These are phyloP conservation scores for Tolypocladium ovalisporum DNA, from an alignment of 2,329 filamentous ascomycete species.

Conservation along the genomic window DNA sequence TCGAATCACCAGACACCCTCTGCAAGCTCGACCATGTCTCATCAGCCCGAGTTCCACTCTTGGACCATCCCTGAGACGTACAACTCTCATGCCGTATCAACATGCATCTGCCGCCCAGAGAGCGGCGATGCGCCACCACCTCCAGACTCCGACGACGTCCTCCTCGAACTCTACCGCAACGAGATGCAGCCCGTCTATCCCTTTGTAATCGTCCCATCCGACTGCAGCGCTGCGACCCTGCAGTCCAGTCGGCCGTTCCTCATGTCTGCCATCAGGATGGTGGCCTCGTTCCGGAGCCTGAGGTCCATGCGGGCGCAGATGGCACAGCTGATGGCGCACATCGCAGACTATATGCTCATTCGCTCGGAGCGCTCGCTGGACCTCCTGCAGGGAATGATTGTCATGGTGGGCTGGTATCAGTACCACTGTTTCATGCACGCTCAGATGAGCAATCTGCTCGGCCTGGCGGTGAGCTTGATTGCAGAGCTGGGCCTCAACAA, in stretches of 20 bases:
- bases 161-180: slow-evolving; percentile 32
- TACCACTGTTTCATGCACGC: slow-evolving; percentile 43
- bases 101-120: slow-evolving; percentile 35
- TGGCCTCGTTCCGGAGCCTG: slow-evolving; percentile 34
- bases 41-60: slow-evolving; percentile 5
- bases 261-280: slow-evolving; percentile 37
- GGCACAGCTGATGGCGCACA: slow-evolving; percentile 32
- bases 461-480: slow-evolving; percentile 34
- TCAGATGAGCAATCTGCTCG: slow-evolving; percentile 39
- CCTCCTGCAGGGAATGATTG: slow-evolving; percentile 35
- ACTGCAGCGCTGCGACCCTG: slow-evolving; percentile 24
- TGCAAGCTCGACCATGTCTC: slow-evolving; percentile 6
- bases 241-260: slow-evolving; percentile 32
- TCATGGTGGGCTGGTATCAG: slow-evolving; percentile 40
- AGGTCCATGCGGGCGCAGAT: slow-evolving; percentile 39
- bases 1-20: slow-evolving; percentile 14
- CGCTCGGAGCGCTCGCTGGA: slow-evolving; percentile 39
- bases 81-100: slow-evolving; percentile 32
- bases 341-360: slow-evolving; percentile 38
- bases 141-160: slow-evolving; percentile 33
- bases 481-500: slow-evolving; percentile 35
- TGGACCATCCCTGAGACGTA: slow-evolving; percentile 29
- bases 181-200: slow-evolving; percentile 32
- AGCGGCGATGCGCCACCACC: slow-evolving; percentile 25
- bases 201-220: slow-evolving; percentile 32